Base-by-base conservation (phyloP, 129 eudicot species). In the Kitagawia praeruptora region DNA sequence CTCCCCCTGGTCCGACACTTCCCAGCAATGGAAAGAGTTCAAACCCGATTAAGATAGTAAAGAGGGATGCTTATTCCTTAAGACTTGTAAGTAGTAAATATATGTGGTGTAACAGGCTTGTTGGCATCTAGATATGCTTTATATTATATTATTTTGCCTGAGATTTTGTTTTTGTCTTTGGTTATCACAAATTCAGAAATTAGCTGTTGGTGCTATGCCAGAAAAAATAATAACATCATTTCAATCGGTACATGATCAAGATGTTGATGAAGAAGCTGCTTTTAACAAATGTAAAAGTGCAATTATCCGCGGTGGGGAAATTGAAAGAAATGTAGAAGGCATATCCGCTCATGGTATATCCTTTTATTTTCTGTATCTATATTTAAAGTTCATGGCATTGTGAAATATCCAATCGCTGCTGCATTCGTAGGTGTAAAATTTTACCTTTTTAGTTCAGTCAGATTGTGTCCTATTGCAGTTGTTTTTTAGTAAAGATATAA, bases 221-320 rank as follows among this genome's bases (percentile, higher is more conserved):
- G 98, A 95, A 78, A 95, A 95, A 81, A 92, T 95, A 13, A 49
- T 95, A 75, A 84, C 94, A 70, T 90, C 96, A 19, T 87, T 90
- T 69, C 98, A 95, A 82, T 82, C 54, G 75, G 87, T 87, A 45
- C 92, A 92, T 82, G 97, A 92, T 78, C 90, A 92, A 82, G 84
- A 78, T 82, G 85, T 54, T 37, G 76, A 85, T 74, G 98, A 92
- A 67, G 73, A 67, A 81, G 83, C 80, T 41, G 91, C 92, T 39
- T 73, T 95, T 74, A 82, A 78, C 78, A 92, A 95, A 63, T 92
- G 86, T 80, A 80, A 85, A 77, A 81, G 54, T 80, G 89, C 91
- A 54, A 80, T 88, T 77, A 79, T 80, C 38, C 81, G 81, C 39
- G 81, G 87, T 67, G 92, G 83, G 83, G 93, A 88, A 75, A 84